Evolutionary conservation across 371 early-diverging fungal species (phyloP).

Genomic region (Amoeboaphelidium protococcarum): DNA sequence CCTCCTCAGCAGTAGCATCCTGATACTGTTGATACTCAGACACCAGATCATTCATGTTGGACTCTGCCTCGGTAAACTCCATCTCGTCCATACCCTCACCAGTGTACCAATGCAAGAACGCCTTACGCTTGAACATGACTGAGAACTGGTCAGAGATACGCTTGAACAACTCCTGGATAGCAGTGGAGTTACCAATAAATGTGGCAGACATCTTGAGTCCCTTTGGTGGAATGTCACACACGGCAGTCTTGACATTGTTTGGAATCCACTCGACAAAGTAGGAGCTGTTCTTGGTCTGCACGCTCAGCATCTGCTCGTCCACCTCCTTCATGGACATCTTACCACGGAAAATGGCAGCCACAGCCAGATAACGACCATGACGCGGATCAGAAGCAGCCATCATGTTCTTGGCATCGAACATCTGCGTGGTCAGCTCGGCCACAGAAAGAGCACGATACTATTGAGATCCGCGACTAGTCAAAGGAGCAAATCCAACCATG

Average conservation of each 20-base stretch:
- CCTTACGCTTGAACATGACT: constrained; percentile 82
- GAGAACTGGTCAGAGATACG: constrained; percentile 89
- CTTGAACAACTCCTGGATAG: constrained; percentile 95
- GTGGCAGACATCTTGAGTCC: constrained; percentile 94
- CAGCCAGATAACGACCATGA: constrained; percentile 93
- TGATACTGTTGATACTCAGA: constrained; percentile 98
- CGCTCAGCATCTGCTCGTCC: constrained; percentile 94
- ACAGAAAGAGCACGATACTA: constrained; percentile 75
- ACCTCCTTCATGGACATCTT: constrained; percentile 96
- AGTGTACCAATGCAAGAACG: constrained; percentile 93
- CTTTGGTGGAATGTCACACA: constrained; percentile 91
- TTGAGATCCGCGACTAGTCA: constrained; percentile 65
- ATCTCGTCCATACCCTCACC: constrained; percentile 93
- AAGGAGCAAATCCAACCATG: constrained; percentile 84
- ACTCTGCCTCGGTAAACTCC: constrained; percentile 87
- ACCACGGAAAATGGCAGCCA: constrained; percentile 96
- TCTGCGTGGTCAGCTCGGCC: constrained; percentile 83
- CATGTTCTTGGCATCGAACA: constrained; percentile 53
- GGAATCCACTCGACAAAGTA: constrained; percentile 99
- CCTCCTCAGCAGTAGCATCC: constrained; percentile 43
- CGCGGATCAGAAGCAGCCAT: constrained; percentile 68
- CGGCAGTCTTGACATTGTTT: constrained; percentile 95
- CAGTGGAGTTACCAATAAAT: constrained; percentile 96
- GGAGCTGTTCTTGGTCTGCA: constrained; percentile 80
- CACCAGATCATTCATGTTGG: constrained; percentile 85